These are phyloP conservation scores for Boletus sp. DNA, from an alignment of 768 basidiomycete genomes.

Conservation along the genomic window DNA sequence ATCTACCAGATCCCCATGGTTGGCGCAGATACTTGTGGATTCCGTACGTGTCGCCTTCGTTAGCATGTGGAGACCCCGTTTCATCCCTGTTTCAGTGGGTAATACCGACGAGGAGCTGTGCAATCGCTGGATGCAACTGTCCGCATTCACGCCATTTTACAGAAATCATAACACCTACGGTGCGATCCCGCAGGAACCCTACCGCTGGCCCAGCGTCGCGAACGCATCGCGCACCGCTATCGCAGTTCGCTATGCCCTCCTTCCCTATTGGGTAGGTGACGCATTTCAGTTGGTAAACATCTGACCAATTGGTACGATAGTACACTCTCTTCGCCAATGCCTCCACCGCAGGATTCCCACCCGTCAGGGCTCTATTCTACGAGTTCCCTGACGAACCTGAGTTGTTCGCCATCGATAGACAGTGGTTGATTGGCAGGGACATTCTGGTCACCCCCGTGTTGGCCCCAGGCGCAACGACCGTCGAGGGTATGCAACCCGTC, in stretches of 20 bases:
- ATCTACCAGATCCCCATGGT: constrained; percentile 80
- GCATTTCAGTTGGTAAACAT: constrained; percentile 10
- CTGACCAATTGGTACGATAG: constrained; percentile 36
- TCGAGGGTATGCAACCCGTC: constrained; percentile 49
- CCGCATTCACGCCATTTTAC: constrained; percentile 77
- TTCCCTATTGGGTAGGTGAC: constrained; percentile 71
- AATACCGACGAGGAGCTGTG: constrained; percentile 79
- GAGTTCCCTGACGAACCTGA: constrained; percentile 73
- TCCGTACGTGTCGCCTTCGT: constrained; percentile 14
- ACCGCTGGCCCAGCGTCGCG: constrained; percentile 74
- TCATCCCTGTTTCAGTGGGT: constrained; percentile 25
- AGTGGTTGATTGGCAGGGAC: constrained; percentile 69
- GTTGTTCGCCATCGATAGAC: constrained; percentile 56
- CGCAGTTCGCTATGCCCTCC: constrained; percentile 57
- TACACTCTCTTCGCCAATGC: constrained; percentile 71
- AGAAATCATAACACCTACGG: constrained; percentile 69
- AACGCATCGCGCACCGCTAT: constrained; percentile 72
- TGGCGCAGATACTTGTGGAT: constrained; percentile 60
- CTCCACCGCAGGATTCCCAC: constrained; percentile 59
- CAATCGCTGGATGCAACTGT: constrained; percentile 81
- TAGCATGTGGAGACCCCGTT: neutral
- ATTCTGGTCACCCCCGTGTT: constrained; percentile 77
- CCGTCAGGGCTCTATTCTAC: constrained; percentile 71
- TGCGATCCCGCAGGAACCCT: constrained; percentile 74
- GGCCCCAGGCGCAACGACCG: constrained; percentile 60